Base-by-base conservation (phyloP, 108 stramenopile species). In the Discostella pseudostelligera region DNA sequence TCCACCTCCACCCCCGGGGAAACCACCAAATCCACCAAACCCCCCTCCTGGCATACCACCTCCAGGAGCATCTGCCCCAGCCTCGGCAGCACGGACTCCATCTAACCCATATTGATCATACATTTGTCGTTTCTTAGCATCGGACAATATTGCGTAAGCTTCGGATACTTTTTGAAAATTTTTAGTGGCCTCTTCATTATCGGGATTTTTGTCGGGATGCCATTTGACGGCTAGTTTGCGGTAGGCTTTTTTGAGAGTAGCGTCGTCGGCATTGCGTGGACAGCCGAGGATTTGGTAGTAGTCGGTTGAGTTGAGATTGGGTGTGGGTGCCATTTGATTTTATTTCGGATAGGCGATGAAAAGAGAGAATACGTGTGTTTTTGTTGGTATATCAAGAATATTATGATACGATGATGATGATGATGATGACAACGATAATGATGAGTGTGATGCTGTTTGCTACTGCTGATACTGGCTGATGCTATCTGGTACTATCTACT, bases 161-260 rank as follows among this genome's bases (percentile, higher is more conserved):
- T 93, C 92, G 21, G 81, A 82, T 4, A 93, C 85, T 51, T 93
- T 93, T 72, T 93, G 92, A 62, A 93, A 93, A 50, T 93, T 93
- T 42, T 84, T 76, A 0, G 92, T 93, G 7, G 92, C 92, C 67
- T 90, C 70, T 61, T 90, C 84, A 58, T 85, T 80, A 32, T 82
- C 89, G 0, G 87, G 89, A 63, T 93, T 93, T 56, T 93, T 93
- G 59, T 93, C 92, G 0, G 92, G 92, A 53, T 93, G 92, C 89
- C 89, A 93, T 73, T 93, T 93, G 16, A 93, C 88, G 50, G 92
- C 89, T 22, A 93, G 62, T 72, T 93, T 93, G 44, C 84, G 72
- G 69, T 93, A 93, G 13, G 89, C 89, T 56, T 90, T 93, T 58
- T 89, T 89, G 55, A 93, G 72, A 16, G 70, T 79, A 39, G 81